Conservation (phyloP, 2,329 filamentous ascomycete species). For the Chaetomium strumarium region DNA sequence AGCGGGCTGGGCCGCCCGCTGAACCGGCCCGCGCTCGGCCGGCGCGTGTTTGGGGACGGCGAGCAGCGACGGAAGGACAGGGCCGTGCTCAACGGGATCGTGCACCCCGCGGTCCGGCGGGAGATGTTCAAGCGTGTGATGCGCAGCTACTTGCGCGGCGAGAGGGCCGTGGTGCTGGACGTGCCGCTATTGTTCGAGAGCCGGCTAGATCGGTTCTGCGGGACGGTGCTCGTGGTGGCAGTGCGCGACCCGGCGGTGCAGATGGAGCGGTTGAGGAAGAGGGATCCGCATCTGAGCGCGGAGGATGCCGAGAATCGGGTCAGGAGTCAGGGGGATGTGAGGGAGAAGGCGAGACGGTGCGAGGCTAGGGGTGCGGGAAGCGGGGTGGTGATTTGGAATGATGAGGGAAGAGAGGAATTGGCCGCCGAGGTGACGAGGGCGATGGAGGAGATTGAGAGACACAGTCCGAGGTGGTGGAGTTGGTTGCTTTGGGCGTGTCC, state of each 20-base stretch:
- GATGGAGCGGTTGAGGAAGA: conserved; percentile 67
- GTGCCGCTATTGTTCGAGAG: conserved; percentile 89
- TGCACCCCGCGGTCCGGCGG: conserved; percentile 81
- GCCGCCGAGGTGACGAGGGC: conserved; percentile 59
- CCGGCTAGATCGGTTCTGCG: conserved; percentile 78
- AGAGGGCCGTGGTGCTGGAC: conserved; percentile 88
- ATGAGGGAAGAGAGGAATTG: conserved; percentile 66
- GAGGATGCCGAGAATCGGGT: conserved; percentile 88
- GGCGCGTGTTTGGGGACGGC: conserved; percentile 76
- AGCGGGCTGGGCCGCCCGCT: conserved; percentile 64
- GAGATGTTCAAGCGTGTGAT: conserved; percentile 75
- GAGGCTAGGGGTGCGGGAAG: conserved; percentile 55
- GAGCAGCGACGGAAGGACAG: conserved; percentile 66
- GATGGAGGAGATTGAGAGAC: conserved; percentile 54
- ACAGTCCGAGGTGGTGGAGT: conserved; percentile 80
- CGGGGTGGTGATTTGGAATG: conserved; percentile 88
- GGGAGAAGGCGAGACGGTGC: conserved; percentile 72
- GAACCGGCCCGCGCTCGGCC: conserved; percentile 79
- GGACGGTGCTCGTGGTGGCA: conserved; percentile 79
- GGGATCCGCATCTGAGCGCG: conserved; percentile 72
- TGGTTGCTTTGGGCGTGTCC: conserved; percentile 64
- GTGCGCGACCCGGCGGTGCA: conserved; percentile 75
- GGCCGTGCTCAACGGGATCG: conserved; percentile 76
- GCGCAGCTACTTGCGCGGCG: conserved; percentile 64
- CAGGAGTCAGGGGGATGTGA: conserved; percentile 77